Percentiles rank a stretch among this genome's conserved stretches.
Evolutionary conservation across 2,329 filamentous ascomycete species (phyloP).

Genomic region (Colletotrichum tofieldiae): DNA sequence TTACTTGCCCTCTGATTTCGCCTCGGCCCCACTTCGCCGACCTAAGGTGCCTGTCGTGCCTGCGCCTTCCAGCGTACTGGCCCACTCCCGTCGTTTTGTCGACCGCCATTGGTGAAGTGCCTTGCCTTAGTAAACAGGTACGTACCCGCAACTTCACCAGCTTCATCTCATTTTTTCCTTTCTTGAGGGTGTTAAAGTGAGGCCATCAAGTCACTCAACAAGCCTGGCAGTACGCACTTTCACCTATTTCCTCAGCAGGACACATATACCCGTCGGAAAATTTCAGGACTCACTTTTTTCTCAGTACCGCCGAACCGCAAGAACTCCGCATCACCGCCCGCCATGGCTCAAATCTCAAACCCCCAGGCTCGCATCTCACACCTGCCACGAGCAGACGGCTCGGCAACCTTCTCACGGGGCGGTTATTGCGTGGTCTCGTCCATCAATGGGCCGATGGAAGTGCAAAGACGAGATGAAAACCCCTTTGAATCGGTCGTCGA

Average conservation of each 20-base stretch:
- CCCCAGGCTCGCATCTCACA: conserved; percentile 70
- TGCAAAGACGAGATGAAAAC: conserved; percentile 88
- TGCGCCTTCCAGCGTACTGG: not conserved
- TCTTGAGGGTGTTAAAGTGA: not conserved
- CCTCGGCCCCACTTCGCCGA: not conserved
- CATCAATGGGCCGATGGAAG: conserved; percentile 95
- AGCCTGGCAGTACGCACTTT: not conserved
- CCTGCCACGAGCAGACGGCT: conserved; percentile 83
- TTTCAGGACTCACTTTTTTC: not conserved
- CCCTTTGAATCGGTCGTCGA: conserved; percentile 93
- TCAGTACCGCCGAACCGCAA: not conserved
- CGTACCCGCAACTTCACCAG: conserved; percentile 15
- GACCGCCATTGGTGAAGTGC: conserved; percentile 10
- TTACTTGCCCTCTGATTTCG: not conserved
- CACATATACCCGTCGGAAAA: not conserved
- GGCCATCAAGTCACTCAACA: not conserved
- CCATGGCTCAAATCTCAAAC: conserved; percentile 50
- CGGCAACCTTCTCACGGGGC: conserved; percentile 80
- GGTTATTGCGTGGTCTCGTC: conserved; percentile 88
- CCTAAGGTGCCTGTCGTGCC: not conserved
- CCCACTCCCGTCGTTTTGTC: not conserved
- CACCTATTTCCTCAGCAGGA: not conserved
- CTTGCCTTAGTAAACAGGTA: conserved; percentile 26
- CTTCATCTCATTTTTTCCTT: conserved; percentile 20
- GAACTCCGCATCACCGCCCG: not conserved